phyloP scores from a whole-genome alignment of 2,329 filamentous ascomycete genomes.

The Colletotrichum chrysophilum region DNA sequence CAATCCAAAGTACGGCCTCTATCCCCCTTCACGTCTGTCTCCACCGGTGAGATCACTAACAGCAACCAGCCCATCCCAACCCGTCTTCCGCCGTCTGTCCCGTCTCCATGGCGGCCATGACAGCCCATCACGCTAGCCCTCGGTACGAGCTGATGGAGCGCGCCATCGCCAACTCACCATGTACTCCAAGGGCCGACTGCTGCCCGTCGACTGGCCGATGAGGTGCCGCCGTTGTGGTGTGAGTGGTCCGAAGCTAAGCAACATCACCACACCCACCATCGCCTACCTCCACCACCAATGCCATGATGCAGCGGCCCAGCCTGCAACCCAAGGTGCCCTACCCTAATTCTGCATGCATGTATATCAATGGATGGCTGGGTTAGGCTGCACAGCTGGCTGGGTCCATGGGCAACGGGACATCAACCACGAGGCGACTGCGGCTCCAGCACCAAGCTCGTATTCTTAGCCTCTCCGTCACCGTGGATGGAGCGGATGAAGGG shows the following conservation, averaged over 20 bases:
- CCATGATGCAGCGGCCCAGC: neutral
- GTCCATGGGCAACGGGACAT: neutral
- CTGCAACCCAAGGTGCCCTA: neutral
- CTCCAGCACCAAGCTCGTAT: neutral
- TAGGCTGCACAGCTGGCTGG: neutral
- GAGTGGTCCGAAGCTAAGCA: neutral
- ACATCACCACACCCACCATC: neutral
- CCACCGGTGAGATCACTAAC: conserved; percentile 2
- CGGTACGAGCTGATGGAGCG: neutral
- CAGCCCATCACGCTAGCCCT: neutral
- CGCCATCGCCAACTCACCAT: neutral
- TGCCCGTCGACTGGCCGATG: neutral
- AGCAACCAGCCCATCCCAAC: neutral
- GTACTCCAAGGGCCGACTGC: neutral
- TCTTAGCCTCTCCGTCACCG: neutral
- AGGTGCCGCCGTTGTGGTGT: neutral
- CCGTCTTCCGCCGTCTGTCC: neutral
- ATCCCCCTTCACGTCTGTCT: neutral
- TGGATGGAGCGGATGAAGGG: conserved; percentile 26
- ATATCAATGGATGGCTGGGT: neutral
- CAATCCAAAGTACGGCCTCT: neutral
- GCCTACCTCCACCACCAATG: neutral
- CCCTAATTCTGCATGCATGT: neutral
- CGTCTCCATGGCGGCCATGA: neutral
- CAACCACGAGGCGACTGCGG: conserved; percentile 2